Base-by-base conservation (phyloP, 75 land plant species). In the Pinus albicaulis region DNA sequence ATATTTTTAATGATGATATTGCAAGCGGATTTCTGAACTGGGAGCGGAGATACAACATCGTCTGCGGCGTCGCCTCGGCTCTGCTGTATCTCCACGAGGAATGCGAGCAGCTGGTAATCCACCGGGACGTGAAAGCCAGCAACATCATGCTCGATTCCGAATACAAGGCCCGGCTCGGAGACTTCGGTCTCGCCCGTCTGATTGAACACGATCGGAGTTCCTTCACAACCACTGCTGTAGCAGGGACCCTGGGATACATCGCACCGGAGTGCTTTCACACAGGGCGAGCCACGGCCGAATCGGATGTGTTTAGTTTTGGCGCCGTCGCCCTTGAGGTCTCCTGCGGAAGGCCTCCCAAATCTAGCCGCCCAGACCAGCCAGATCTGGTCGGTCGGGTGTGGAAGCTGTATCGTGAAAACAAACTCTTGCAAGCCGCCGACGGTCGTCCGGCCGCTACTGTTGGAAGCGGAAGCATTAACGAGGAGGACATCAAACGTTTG, bases 301-400 rank as follows among this genome's bases (percentile, higher is more conserved):
- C 85, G 0, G 90, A 88, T 57, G 90, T 88, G 22, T 85, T 82
- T 61, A 82, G 85, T 60, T 88, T 88, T 34, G 90, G 90, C 8
- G 75, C 81, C 2, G 88, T 88, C 7, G 80, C 78, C 13, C 73
- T 88, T 4, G 90, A 88, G 57, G 63, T 88, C 22, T 77, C 88
- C 25, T 74, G 80, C 61, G 90, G 90, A 16, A 56, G 88, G 26
- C 80, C 84, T 72, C 84, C 93, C 5, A 12, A 31, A 17, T 53
- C 71, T 19, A 57, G 3, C 63, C 20, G 10, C 12, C 87, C 82
- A 36, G 92, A 31, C 1, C 78, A 92, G n/a, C 20, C 65, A 19
- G 77, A 87, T 63, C 59, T 91, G 80, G 81, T 93, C 12, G 93
- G 91, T 59, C 79, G 86, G 88, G 90, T 89, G 69, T 82, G 94